Base-by-base conservation (phyloP, 331 rosid species). In the Saraca asoca region DNA sequence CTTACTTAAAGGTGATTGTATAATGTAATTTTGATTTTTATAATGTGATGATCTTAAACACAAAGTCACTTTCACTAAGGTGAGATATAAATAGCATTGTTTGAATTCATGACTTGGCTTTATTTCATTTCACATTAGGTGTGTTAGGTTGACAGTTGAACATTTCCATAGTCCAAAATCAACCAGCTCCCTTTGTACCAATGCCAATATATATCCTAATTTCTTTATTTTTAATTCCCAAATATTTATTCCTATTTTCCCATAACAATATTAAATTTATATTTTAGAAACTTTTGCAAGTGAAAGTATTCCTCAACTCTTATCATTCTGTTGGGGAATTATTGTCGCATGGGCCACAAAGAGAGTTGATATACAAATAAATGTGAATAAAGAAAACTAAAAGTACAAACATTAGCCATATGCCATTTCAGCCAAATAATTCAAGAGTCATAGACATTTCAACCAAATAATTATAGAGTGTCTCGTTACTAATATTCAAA, bases 111-210 rank as follows among this genome's bases (percentile, higher is more conserved):
- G 15, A 44, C 31, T 15, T 38, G 7, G 62, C 39, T 14, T 49
- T 16, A 35, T 63, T 59, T 76, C 9, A 67, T 66, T 58, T 68
- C 67, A 50, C 42, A 75, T 74, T 78, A 66, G 80, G 81, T 65
- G 68, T 15, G 75, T 72, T 74, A 69, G 83, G 95, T 83, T 69
- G 83, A 75, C 69, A 41, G 77, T 75, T 78, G 76, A 75, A 69
- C 75, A 60, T 85, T 74, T 18, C 77, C 72, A 14, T 68, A 66
- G 67, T 67, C 77, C 31, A 24, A 68, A 46, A 45, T 68, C 81
- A 75, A 58, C 85, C 15, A 83, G 79, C 73, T 66, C 49, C 3
- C 31, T 24, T 24, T 24, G 31, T 3, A 24, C 31, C 31, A 24
- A 24, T 24, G 3, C 31, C 31, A 24, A 46, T 42, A 15, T 13